These are phyloP conservation scores for Metarhizium humberi DNA, from an alignment of 2,329 filamentous ascomycete species.

Conservation along the genomic window DNA sequence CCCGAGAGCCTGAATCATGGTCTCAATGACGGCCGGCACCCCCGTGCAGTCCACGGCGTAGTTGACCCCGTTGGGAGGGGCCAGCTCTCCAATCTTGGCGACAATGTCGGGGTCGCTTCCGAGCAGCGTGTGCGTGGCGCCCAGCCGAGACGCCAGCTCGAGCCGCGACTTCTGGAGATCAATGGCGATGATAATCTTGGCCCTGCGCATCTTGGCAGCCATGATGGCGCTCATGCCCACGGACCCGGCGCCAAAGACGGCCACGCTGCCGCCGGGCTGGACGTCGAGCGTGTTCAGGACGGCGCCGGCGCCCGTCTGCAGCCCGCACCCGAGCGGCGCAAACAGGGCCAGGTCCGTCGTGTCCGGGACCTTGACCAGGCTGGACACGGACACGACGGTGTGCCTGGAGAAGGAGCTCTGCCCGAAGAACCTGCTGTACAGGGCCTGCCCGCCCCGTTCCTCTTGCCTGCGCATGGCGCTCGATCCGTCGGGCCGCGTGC, in stretches of 20 bases:
- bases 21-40: conserved; percentile 29
- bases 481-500: too few relatives aligned
- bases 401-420: conserved; percentile 23
- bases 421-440: conserved; percentile 20
- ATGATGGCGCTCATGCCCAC: too few relatives aligned
- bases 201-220: too few relatives aligned
- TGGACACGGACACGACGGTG: conserved; percentile 18
- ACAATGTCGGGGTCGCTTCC: too few relatives aligned
- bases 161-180: too few relatives aligned
- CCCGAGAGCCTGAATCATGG: conserved; percentile 36
- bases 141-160: too few relatives aligned
- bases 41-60: conserved; percentile 23
- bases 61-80: conserved; percentile 14
- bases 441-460: too few relatives aligned
- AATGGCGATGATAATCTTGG: too few relatives aligned
- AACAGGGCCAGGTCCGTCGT: conserved; percentile 19
- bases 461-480: too few relatives aligned
- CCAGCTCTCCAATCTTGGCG: conserved; percentile 12
- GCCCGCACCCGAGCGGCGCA: conserved; percentile 24
- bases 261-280: conserved; percentile 15
- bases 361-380: conserved; percentile 17
- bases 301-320: conserved; percentile 25
- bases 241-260: conserved; percentile 14
- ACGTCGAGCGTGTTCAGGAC: conserved; percentile 21
- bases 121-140: too few relatives aligned